Evolutionary conservation across 1,139 yeast genomes (phyloP).

Genomic region (Taphrina confusa): DNA sequence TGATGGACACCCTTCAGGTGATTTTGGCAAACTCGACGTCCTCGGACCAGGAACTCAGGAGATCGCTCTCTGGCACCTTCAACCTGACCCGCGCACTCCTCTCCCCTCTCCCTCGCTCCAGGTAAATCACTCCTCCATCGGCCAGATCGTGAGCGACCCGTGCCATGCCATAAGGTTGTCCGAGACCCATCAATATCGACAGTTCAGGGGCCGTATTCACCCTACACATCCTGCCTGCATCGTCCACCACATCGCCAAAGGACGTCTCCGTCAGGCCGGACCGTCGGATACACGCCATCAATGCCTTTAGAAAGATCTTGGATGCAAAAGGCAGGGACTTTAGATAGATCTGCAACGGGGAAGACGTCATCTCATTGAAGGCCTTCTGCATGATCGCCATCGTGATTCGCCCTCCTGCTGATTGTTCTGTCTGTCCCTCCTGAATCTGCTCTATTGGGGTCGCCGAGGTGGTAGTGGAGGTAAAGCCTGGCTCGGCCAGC

Average conservation of each 20-base stretch:
- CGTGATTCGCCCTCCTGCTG: constrained; percentile 54
- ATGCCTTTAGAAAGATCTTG: constrained; percentile 69
- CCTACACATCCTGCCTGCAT: constrained; percentile 53
- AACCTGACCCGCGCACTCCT: constrained; percentile 19
- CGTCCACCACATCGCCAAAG: constrained; percentile 75
- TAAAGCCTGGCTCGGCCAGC: constrained; percentile 60
- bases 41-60: constrained; percentile 20
- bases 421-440: constrained; percentile 44
- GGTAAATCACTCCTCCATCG: constrained; percentile 73
- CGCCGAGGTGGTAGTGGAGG: background rate
- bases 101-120: constrained; percentile 49
- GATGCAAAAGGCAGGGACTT: constrained; percentile 64
- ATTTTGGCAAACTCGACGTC: background rate
- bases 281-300: constrained; percentile 65
- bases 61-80: constrained; percentile 21
- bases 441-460: constrained; percentile 47
- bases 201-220: constrained; percentile 32
- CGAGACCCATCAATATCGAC: constrained; percentile 36
- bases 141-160: constrained; percentile 64
- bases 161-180: constrained; percentile 53
- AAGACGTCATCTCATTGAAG: constrained; percentile 72
- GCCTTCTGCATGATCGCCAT: constrained; percentile 76
- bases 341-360: constrained; percentile 67
- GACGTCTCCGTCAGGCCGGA: constrained; percentile 68
- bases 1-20: background rate